phyloP scores from a whole-genome alignment of 208 protist species.

The Wallacemonas sp. region DNA sequence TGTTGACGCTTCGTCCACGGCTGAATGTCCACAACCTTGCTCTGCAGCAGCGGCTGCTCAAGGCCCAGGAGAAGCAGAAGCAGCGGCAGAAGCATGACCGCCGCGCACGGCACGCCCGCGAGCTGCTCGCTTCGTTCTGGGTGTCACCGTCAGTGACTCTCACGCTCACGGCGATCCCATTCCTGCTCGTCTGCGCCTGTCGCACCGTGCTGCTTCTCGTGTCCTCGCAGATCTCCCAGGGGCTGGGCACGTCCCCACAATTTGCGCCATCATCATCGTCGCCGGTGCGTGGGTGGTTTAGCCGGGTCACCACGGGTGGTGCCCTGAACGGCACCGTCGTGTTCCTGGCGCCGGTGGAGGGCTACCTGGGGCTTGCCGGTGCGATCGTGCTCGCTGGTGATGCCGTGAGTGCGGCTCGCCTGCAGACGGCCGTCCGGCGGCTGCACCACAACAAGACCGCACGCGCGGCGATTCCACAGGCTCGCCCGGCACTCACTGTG shows the following conservation, averaged over 20 bases:
- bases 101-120: not conserved
- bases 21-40: constrained; percentile 1
- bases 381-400: not conserved
- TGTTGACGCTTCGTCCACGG: not conserved
- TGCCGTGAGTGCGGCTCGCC: not conserved
- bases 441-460: not conserved
- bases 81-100: not conserved
- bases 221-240: not conserved
- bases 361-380: not conserved
- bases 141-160: not conserved
- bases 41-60: constrained; percentile 3
- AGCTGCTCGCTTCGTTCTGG: constrained; percentile 1
- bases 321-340: not conserved
- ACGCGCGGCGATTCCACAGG: not conserved
- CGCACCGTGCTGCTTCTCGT: not conserved
- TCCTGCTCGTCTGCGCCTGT: not conserved
- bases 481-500: not conserved
- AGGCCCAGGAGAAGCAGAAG: not conserved
- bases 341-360: constrained; percentile 1
- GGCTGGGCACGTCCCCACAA: not conserved
- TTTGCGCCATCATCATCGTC: not conserved
- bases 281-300: too few species aligned
- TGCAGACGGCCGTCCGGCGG: not conserved
- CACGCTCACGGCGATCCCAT: not conserved
- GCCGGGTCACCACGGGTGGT: too few species aligned